Base-by-base conservation (phyloP, 1,284 basidiomycete genomes). In the Rhodotorula sp. region DNA sequence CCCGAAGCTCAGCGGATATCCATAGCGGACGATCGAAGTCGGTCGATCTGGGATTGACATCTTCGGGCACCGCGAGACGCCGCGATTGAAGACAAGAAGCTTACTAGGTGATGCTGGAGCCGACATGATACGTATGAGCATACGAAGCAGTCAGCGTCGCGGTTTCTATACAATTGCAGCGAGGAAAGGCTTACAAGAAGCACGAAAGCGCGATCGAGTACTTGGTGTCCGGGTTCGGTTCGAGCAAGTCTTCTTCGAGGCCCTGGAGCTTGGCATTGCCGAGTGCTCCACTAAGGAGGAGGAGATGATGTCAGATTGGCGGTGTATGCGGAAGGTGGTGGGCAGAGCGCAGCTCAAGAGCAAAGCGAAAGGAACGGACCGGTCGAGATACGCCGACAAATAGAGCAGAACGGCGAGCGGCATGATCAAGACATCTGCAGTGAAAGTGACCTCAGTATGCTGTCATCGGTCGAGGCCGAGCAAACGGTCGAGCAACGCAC, bases 361-460 rank as follows among this genome's bases (percentile, higher is more conserved):
- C 51, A 23, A 21, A 39, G 26, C 16, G 8, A 15, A 16, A 16
- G 5, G 23, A 49, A 52, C 61, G 49, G 8, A 62, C 61, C 83
- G 76, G 65, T 83, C 83, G 46, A 84, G 80, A 72, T 84, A 84
- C 10, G 83, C 83, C 12, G 78, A 77, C 31, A 84, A 77, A 71
- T 84, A 84, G 23, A 84, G 78, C 16, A 83, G 71, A 0, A 81
- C 79, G 12, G 83, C 82, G 64, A 84, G 80, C 1, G 83, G 83
- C 14, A 84, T 63, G 68, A 84, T 83, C 48, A 80, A 72, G 15
- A 79, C 16, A 65, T 84, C 83, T 62, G 47, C 1, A n/a, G 10
- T 12, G 47, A 16, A 10, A n/a, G 5, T 26, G 48, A 57, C 39
- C 12, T 39, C 39, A 39, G 39, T 2, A 39, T 39, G 8, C 39